These are phyloP conservation scores for Aurantiochytrium sp. DNA, from an alignment of 108 stramenopile genomes.

Conservation along the genomic window DNA sequence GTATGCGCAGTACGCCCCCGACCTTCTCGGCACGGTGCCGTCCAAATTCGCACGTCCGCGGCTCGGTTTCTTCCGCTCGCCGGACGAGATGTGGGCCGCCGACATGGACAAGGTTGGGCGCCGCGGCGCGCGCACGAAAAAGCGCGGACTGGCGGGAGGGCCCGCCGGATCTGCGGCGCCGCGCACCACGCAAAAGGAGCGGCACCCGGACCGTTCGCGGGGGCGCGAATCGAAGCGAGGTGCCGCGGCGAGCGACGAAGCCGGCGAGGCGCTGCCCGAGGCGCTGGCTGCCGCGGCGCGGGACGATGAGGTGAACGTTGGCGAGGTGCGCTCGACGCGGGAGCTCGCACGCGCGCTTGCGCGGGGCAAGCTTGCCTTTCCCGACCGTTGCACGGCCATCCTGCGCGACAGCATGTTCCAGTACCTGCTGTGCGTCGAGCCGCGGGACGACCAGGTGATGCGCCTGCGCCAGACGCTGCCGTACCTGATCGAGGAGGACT, in stretches of 20 bases:
- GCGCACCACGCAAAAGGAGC: not conserved
- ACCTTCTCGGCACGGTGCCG: not conserved
- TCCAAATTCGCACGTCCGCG: not conserved
- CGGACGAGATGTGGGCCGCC: not conserved
- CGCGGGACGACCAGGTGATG: constrained; percentile 22
- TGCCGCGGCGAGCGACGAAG: no score
- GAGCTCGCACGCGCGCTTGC: not conserved
- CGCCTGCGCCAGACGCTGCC: not conserved
- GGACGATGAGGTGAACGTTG: not conserved
- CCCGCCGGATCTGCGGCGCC: no score
- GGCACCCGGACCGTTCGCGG: not conserved
- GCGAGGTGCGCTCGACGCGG: not conserved
- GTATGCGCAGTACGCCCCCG: constrained; percentile 19
- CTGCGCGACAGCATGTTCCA: constrained; percentile 13
- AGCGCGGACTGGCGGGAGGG: no score
- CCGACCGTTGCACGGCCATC: constrained; percentile 1
- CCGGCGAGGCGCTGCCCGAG: not conserved
- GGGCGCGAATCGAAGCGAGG: not conserved
- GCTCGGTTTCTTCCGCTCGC: not conserved
- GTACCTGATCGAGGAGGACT: constrained; percentile 7
- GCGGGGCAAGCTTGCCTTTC: not conserved
- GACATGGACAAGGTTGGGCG: not conserved
- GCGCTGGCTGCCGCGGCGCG: not conserved
- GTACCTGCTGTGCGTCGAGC: not conserved
- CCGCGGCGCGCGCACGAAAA: not conserved